Conservation (phyloP, 768 basidiomycete genomes). For the Kwoniella bestiolae region DNA sequence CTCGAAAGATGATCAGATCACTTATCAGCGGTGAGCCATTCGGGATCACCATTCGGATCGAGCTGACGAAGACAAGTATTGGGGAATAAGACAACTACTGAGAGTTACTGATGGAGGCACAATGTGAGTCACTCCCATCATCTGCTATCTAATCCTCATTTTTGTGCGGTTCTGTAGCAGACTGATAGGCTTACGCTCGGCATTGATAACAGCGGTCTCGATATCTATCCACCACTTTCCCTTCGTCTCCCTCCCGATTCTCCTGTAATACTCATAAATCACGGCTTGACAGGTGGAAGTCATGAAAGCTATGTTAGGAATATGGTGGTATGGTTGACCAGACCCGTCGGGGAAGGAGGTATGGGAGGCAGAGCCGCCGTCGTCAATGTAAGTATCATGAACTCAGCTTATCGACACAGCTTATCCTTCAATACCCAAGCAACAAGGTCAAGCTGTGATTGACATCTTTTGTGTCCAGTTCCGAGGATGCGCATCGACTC, state of each 20-base stretch:
- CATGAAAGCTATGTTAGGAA: conserved; percentile 85
- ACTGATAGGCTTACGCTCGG: background rate
- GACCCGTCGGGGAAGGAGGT: conserved; percentile 72
- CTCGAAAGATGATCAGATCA: conserved; percentile 44
- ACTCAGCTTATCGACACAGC: too few species aligned
- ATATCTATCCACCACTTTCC: conserved; percentile 44
- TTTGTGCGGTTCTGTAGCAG: too few species aligned
- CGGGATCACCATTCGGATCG: conserved; percentile 2
- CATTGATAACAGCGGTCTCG: conserved; percentile 29
- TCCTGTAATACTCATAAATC: conserved; percentile 61
- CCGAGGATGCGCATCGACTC: conserved; percentile 68
- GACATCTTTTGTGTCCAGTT: conserved; percentile 3
- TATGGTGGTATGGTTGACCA: conserved; percentile 71
- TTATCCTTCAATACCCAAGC: too few species aligned
- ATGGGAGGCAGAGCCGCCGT: conserved; percentile 87
- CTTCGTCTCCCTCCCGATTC: conserved; percentile 57
- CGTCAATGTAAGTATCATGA: conserved; percentile 78
- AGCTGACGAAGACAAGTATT: conserved; percentile 13
- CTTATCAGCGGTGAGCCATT: conserved; percentile 47
- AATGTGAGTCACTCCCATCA: conserved; percentile 27
- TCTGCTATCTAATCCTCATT: background rate
- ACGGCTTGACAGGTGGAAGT: conserved; percentile 64
- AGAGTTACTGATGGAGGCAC: conserved; percentile 58
- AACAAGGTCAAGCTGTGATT: too few species aligned
- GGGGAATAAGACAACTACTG: conserved; percentile 47